These are phyloP conservation scores for Rosa persica DNA, from an alignment of 306 rosid genomes.

Conservation along the genomic window DNA sequence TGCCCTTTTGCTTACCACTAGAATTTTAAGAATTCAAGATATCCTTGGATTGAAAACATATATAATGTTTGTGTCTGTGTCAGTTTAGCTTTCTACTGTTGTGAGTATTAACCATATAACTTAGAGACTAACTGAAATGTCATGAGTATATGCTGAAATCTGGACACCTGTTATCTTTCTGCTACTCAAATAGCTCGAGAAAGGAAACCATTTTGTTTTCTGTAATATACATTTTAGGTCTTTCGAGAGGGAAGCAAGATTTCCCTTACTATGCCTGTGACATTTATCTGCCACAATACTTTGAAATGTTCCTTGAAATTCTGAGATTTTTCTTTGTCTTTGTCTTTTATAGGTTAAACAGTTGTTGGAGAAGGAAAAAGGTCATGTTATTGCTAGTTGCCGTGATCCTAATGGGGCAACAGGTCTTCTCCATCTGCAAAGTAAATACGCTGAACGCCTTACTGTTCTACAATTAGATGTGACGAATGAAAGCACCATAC, in stretches of 20 bases:
- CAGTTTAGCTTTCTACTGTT: neutral
- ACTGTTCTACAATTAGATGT: conserved; percentile 60
- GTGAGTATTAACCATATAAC: neutral
- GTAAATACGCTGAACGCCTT: conserved; percentile 62
- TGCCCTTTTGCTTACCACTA: neutral
- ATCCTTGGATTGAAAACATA: neutral
- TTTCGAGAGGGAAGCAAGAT: neutral
- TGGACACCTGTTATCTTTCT: neutral
- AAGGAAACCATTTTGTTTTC: neutral
- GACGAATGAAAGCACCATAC: conserved; percentile 78
- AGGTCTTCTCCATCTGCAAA: conserved; percentile 61
- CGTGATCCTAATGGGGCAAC: conserved; percentile 69
- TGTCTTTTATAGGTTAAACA: conserved; percentile 64
- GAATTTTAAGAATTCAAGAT: neutral
- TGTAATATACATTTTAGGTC: neutral
- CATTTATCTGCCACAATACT: neutral
- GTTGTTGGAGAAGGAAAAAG: conserved; percentile 71
- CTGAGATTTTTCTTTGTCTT: neutral
- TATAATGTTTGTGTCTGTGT: neutral
- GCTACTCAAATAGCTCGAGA: neutral
- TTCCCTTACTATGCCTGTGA: neutral
- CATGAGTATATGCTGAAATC: neutral
- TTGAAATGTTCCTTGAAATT: neutral
- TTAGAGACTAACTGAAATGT: neutral
- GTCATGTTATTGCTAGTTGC: conserved; percentile 79